Conservation (phyloP, 148 eudicot genomes). For the Chenopodium quinoa region DNA sequence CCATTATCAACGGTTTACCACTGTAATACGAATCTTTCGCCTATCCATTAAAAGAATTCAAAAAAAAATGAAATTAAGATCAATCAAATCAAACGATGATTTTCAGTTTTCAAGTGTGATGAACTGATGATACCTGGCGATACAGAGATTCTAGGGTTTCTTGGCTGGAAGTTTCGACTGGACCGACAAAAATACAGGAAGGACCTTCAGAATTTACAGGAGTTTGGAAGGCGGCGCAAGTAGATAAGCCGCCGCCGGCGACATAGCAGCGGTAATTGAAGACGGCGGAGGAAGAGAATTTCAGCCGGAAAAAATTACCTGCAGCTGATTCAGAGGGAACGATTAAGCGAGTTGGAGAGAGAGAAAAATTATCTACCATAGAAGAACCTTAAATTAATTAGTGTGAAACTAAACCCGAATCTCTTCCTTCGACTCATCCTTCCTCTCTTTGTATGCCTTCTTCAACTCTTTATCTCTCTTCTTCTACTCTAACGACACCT, state of each 20-base stretch:
- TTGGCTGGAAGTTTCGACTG: slow-evolving; percentile 74
- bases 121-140: slow-evolving; percentile 48
- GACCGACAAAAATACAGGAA: slow-evolving; percentile 79
- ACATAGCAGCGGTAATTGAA: slow-evolving; percentile 28
- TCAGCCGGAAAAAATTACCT: slow-evolving; percentile 22
- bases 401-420: slow-evolving; percentile 13
- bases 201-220: slow-evolving; percentile 51
- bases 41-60: slow-evolving; percentile 29
- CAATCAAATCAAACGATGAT: neutral
- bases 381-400: too few relatives aligned
- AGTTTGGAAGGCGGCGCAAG: neutral
- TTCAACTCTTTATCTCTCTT: slow-evolving; percentile 43
- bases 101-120: too few relatives aligned
- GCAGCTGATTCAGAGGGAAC: slow-evolving; percentile 23
- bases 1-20: slow-evolving; percentile 85
- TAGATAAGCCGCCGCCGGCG: neutral
- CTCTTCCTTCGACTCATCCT: slow-evolving; percentile 35
- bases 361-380: slow-evolving; percentile 9
- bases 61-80: too few relatives aligned
- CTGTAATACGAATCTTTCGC: slow-evolving; percentile 87
- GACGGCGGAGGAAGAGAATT: slow-evolving; percentile 33
- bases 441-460: slow-evolving; percentile 59
- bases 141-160: slow-evolving; percentile 93
- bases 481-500: slow-evolving; percentile 23
- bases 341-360: slow-evolving; percentile 31